Percentiles rank a stretch among this genome's conserved stretches.
phyloP scores from a whole-genome alignment of 768 basidiomycete genomes.

The Antrodiella citrinella region DNA sequence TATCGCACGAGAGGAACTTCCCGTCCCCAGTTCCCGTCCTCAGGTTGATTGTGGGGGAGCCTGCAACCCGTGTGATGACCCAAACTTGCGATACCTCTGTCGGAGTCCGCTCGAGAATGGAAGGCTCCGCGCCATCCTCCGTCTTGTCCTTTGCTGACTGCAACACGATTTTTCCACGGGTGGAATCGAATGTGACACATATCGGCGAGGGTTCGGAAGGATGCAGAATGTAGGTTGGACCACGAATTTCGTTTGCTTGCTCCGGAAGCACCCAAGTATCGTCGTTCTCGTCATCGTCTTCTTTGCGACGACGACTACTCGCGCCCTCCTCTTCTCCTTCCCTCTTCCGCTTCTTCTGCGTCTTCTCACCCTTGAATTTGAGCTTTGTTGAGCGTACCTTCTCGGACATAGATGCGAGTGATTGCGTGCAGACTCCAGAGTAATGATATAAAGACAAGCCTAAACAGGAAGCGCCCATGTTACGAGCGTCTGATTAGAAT shows the following conservation, averaged over 20 bases:
- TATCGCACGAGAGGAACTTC: constrained; percentile 85
- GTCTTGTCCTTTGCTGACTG: constrained; percentile 47
- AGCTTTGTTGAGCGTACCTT: constrained; percentile 68
- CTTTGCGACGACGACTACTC: constrained; percentile 36
- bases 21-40: constrained; percentile 83
- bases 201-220: constrained; percentile 75
- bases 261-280: constrained; percentile 80
- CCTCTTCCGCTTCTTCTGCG: constrained; percentile 74
- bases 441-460: neutral
- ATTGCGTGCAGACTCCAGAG: too few species aligned
- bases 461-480: neutral
- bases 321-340: constrained; percentile 41
- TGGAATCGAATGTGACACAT: constrained; percentile 70
- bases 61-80: constrained; percentile 83
- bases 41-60: constrained; percentile 77
- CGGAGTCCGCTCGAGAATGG: constrained; percentile 60
- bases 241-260: constrained; percentile 64
- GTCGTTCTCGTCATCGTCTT: constrained; percentile 54
- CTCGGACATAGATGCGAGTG: constrained; percentile 27
- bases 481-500: neutral
- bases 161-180: constrained; percentile 65
- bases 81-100: constrained; percentile 85
- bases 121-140: constrained; percentile 38
- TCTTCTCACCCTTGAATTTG: constrained; percentile 85
- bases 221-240: constrained; percentile 81